phyloP scores from a whole-genome alignment of 306 rosid species.

The Macrotyloma uniflorum region DNA sequence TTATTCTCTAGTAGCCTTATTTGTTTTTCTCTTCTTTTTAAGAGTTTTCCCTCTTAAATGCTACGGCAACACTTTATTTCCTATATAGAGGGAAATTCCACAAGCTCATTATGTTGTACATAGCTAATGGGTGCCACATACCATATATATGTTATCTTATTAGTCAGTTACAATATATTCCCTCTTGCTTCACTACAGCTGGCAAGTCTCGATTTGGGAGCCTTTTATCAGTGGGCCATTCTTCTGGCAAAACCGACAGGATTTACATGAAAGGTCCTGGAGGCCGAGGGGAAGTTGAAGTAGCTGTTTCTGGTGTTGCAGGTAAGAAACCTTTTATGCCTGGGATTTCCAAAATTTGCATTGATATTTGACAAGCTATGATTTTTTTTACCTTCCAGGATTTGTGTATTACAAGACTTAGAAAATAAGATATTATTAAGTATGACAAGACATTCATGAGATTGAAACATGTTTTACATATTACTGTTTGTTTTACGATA shows the following conservation, averaged over 20 bases:
- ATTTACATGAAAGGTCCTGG: conserved; percentile 99
- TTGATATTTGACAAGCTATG: conserved; percentile 17
- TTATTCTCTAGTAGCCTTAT: conserved; percentile 23
- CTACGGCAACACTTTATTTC: background rate
- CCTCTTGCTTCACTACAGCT: conserved; percentile 51
- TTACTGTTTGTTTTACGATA: conserved; percentile 19
- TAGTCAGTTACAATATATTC: conserved; percentile 25
- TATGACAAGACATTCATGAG: background rate
- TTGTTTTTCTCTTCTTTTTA: conserved; percentile 28
- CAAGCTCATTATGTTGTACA: conserved; percentile 22
- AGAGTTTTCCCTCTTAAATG: conserved; percentile 15
- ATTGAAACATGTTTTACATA: background rate
- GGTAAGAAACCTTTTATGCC: conserved; percentile 49
- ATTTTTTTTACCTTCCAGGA: background rate
- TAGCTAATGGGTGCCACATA: conserved; percentile 10
- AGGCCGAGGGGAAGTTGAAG: conserved; percentile 99
- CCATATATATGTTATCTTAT: conserved; percentile 39
- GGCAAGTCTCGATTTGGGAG: conserved; percentile 92
- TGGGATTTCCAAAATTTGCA: conserved; percentile 32
- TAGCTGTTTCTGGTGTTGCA: conserved; percentile 94
- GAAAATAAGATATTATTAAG: conserved; percentile 1
- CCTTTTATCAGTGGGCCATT: conserved; percentile 74
- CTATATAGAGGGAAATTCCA: conserved; percentile 20
- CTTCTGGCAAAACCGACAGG: conserved; percentile 81
- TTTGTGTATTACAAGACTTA: background rate